phyloP scores from a whole-genome alignment of 176 grass and related monocot genomes.

The Oryza meridionalis region DNA sequence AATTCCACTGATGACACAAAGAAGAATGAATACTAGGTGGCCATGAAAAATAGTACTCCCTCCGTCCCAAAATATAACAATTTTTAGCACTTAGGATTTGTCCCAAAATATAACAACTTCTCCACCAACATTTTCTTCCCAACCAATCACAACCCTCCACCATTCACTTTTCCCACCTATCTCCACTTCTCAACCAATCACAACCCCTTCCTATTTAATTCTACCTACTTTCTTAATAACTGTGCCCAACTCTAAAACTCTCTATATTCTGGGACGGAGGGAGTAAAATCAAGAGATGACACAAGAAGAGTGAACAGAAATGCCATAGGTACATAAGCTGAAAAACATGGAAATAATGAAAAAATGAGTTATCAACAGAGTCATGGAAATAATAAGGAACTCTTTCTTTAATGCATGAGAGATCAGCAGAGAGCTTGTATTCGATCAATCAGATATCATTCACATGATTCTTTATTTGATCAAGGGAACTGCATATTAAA shows the following conservation, averaged over 20 bases:
- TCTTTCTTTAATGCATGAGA: not conserved
- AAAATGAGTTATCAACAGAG: not conserved
- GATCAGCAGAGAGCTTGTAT: slow-evolving; percentile 4
- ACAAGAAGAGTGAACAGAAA: not conserved
- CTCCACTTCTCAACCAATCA: too few species aligned
- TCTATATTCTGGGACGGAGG: too few species aligned
- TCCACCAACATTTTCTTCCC: too few species aligned
- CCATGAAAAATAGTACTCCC: not conserved
- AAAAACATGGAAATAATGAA: not conserved
- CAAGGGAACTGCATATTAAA: not conserved
- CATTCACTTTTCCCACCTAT: too few species aligned
- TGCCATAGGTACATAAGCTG: not conserved
- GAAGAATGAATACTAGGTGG: not conserved
- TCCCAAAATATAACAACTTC: too few species aligned
- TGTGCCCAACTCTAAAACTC: too few species aligned
- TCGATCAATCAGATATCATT: not conserved
- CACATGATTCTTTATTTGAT: slow-evolving; percentile 3
- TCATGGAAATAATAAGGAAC: not conserved
- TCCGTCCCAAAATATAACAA: too few species aligned
- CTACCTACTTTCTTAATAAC: too few species aligned
- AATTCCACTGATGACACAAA: slow-evolving; percentile 17
- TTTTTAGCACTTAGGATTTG: too few species aligned
- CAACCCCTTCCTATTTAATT: too few species aligned
- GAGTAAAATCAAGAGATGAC: slow-evolving; percentile 13
- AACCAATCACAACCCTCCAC: too few species aligned